Base-by-base conservation (phyloP, 352 stramenopile species). In the Phytophthora sp. region DNA sequence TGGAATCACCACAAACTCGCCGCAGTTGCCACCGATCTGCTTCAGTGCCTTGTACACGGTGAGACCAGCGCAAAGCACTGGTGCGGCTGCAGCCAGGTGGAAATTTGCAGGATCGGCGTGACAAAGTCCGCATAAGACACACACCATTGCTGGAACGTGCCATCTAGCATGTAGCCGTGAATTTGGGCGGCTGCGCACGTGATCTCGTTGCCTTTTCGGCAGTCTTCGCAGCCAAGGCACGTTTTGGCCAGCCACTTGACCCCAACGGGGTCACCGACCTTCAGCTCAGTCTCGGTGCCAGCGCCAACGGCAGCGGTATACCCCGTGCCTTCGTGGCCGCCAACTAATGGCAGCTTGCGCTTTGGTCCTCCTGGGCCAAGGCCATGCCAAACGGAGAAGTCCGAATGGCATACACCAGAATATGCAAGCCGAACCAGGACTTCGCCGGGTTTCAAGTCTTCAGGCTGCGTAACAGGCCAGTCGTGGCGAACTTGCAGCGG, bases 61-160 rank as follows among this genome's bases (percentile, higher is more conserved):
- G 49, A 97, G 79, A 21, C 91, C 91, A 9, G 89, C 88, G 68
- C 91, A 97, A 23, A 97, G 66, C 13, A 97, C 70, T 0, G 87
- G 76, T 15, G 77, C 87, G 2, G 80, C 80, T 2, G 58, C 62
- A 9, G 70, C 49, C 24, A 88, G 54, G 4, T 73, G 35, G 15
- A 96, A 45, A 38, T 54, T 3, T 70, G 39, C 4, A 87, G 88
- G 62, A 96, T 84, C 23, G 82, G 76, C 4, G 87, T 89, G 52
- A 96, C 88, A 49, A 78, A 68, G 50, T 90, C 66, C 0, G 72
- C 75, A 55, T 89, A 97, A n/a, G 86, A 91, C 27, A 91, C 85
- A 31, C 68, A 82, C 75, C 70, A 82, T 38, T 84, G 66, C 46
- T 76, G 65, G 55, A 89, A 91, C 18, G 89, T 81, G 13, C 63